Base-by-base conservation (phyloP, 2,329 filamentous ascomycete genomes). In the Karstenula rhodostoma region DNA sequence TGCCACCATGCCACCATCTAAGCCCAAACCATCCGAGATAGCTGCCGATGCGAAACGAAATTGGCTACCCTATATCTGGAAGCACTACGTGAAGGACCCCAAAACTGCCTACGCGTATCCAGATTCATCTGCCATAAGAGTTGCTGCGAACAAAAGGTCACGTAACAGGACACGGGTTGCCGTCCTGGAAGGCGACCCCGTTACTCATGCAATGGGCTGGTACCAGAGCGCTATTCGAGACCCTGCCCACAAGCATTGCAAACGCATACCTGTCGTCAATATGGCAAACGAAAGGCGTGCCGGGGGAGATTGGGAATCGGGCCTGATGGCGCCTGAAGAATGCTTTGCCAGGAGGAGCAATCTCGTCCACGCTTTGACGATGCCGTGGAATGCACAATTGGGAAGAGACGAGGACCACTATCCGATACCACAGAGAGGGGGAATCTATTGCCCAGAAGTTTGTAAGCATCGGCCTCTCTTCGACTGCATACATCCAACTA, bases 241-340 rank as follows among this genome's bases (percentile, higher is more conserved):
- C 65, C 69, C 57, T 9, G 64, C 68, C 47, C 67, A 62, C 50
- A 44, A 64, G 35, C 59, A 70, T 35, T 67, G 65, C 59, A 78
- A 77, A 62, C 76, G 68, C 46, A 84, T 91, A 57, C 87, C 89
- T 0, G 88, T 92, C 60, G 86, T 92, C 63, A 92, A 90, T 66
- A 86, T 88, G 57, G 91, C 91, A 50, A 92, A 93, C 77, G 90
- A 93, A 74, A 90, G 89, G 72, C 84, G 89, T 40, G 85, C 90
- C 0, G 91, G 91, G 10, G 91, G 91, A n/a, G 90, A 93, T 73
- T 94, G 91, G 91, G 90, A 93, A 68, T 90, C 81, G 37, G 85
- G 85, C 10, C 79, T 85, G 13, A 82, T 86, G 66, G 87, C 87
- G 33, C 88, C 87, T 55, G 88, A 91, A 79, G 91, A 93, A 77